Evolutionary conservation across 2,329 filamentous ascomycete species (phyloP).

Genomic region (Xylaria sp.): DNA sequence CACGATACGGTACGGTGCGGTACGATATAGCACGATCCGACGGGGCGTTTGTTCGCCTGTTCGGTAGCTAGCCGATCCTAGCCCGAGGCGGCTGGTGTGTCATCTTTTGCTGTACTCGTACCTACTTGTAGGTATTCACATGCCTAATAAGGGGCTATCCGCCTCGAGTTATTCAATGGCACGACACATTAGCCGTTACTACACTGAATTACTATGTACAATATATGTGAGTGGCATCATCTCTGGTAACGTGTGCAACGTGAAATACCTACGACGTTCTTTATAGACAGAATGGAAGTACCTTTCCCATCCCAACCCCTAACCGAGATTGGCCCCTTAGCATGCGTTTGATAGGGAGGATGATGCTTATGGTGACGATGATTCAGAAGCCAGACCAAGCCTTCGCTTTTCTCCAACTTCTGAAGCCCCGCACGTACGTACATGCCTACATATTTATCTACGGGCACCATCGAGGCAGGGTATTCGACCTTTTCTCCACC

Average conservation of each 20-base stretch:
- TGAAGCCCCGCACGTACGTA: no score
- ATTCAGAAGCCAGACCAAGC: not conserved
- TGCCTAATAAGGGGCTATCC: no score
- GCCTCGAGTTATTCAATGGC: no score
- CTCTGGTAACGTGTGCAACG: not conserved
- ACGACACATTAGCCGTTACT: no score
- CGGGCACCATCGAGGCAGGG: no score
- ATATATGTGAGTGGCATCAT: not conserved
- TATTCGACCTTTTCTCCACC: not conserved
- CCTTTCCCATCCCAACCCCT: not conserved
- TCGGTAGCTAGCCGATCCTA: conserved; percentile 10
- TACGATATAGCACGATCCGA: not conserved
- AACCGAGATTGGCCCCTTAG: not conserved
- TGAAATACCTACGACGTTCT: not conserved
- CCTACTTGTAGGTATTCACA: no score
- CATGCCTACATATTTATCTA: no score
- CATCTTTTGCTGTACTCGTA: no score
- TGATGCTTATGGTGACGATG: not conserved
- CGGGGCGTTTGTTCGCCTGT: not conserved
- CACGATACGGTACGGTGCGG: no score
- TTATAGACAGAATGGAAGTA: no score
- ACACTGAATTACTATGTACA: not conserved
- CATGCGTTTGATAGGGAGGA: not conserved
- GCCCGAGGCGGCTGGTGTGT: conserved; percentile 1
- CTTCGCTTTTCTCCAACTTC: not conserved